These are phyloP conservation scores for Paxillus rubicundulus DNA, from an alignment of 768 basidiomycete species.

Conservation along the genomic window DNA sequence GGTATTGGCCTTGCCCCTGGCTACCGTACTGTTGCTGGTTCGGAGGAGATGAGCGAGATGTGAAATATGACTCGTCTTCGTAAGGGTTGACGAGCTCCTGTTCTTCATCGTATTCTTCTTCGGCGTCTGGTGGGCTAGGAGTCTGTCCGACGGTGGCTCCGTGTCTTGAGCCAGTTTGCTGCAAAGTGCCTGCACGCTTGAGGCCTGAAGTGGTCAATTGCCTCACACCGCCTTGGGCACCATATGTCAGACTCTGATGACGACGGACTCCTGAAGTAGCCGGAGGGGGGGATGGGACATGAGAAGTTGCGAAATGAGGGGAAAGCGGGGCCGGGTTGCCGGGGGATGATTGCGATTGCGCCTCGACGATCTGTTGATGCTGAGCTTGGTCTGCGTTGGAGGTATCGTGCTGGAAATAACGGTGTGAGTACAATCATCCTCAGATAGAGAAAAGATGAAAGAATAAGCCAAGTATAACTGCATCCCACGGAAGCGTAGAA, in stretches of 20 bases:
- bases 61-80: slow-evolving; percentile 57
- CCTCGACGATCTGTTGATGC: slow-evolving; percentile 51
- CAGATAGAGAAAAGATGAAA: slow-evolving; percentile 12
- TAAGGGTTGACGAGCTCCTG: slow-evolving; percentile 39
- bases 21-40: slow-evolving; percentile 39
- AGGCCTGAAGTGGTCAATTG: slow-evolving; percentile 52
- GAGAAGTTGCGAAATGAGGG: slow-evolving; percentile 52
- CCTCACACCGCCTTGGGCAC: slow-evolving; percentile 49
- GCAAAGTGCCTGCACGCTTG: slow-evolving; percentile 73
- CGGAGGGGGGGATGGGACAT: slow-evolving; percentile 69
- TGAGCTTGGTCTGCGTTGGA: slow-evolving; percentile 27
- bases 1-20: slow-evolving; percentile 39
- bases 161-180: slow-evolving; percentile 43
- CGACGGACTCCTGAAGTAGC: slow-evolving; percentile 70
- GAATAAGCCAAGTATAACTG: slow-evolving; percentile 10
- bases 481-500: slow-evolving; percentile 1
- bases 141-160: slow-evolving; percentile 31
- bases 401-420: slow-evolving; percentile 22
- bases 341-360: slow-evolving; percentile 40
- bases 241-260: slow-evolving; percentile 77
- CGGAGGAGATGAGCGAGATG: slow-evolving; percentile 40
- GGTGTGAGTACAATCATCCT: slow-evolving; percentile 15
- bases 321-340: slow-evolving; percentile 55
- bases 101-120: slow-evolving; percentile 57
- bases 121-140: slow-evolving; percentile 50